Conservation (phyloP, 2,329 filamentous ascomycete genomes). For the Colletotrichum sp. region DNA sequence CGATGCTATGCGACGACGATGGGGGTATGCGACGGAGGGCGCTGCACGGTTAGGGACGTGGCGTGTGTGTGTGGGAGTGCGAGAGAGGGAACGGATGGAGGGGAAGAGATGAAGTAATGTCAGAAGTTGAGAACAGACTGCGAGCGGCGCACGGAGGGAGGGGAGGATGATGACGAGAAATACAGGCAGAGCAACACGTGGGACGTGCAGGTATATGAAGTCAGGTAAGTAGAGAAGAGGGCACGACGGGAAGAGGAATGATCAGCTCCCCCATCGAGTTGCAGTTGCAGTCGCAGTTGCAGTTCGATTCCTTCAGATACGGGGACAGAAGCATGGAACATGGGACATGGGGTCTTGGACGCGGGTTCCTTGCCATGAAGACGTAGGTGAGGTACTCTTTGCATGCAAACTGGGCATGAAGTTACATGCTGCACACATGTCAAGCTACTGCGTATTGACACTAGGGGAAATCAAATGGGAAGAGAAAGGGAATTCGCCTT, state of each 20-base stretch:
- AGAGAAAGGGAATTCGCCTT: not conserved
- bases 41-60: not conserved
- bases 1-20: not conserved
- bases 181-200: not conserved
- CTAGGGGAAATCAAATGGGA: not conserved
- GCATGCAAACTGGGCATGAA: not conserved
- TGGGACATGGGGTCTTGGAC: not conserved
- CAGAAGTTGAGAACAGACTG: not conserved
- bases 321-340: not conserved
- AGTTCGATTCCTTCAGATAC: not conserved
- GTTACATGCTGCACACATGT: not conserved
- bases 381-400: not conserved
- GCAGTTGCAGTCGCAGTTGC: not conserved
- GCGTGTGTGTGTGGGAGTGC: not conserved
- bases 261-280: not conserved
- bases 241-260: not conserved
- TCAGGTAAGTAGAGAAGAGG: not conserved
- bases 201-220: conserved; percentile 15
- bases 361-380: not conserved
- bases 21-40: not conserved
- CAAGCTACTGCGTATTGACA: not conserved
- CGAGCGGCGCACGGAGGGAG: not conserved
- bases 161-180: not conserved
- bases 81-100: not conserved
- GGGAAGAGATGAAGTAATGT: not conserved